phyloP scores from a whole-genome alignment of 2,329 filamentous ascomycete genomes.

The Sordariomycetes sp. region DNA sequence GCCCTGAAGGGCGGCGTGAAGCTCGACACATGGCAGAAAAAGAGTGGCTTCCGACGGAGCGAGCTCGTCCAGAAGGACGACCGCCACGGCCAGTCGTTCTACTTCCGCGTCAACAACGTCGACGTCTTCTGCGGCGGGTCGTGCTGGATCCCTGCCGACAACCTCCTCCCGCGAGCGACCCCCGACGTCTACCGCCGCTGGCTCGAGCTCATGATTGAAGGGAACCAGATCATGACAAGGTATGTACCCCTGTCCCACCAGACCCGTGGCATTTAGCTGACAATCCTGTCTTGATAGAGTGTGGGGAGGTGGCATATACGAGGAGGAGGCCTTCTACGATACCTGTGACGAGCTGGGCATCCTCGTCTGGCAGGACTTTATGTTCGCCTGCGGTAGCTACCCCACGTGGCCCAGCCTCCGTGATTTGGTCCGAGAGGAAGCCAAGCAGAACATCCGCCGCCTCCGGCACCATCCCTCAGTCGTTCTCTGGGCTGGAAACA shows the following conservation, averaged over 20 bases:
- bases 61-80: slow-evolving; percentile 47
- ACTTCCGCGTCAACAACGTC: slow-evolving; percentile 66
- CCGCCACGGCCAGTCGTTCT: slow-evolving; percentile 64
- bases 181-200: slow-evolving; percentile 59
- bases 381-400: slow-evolving; percentile 48
- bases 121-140: slow-evolving; percentile 75
- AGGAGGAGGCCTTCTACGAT: slow-evolving; percentile 57
- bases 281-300: slow-evolving; percentile 70
- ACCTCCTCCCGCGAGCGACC: slow-evolving; percentile 61
- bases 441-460: slow-evolving; percentile 55
- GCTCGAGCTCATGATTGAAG: slow-evolving; percentile 64
- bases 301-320: slow-evolving; percentile 65
- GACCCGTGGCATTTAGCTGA: slow-evolving; percentile 15
- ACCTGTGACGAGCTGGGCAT: slow-evolving; percentile 60
- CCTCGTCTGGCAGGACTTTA: slow-evolving; percentile 64
- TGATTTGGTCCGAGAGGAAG: slow-evolving; percentile 45
- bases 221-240: not conserved
- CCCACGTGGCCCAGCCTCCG: slow-evolving; percentile 35
- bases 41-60: slow-evolving; percentile 58
- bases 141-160: slow-evolving; percentile 78
- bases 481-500: slow-evolving; percentile 71
- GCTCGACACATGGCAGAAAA: slow-evolving; percentile 47
- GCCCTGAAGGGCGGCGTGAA: slow-evolving; percentile 26
- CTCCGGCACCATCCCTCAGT: slow-evolving; percentile 54
- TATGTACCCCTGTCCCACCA: not conserved